phyloP scores from a whole-genome alignment of 305 asterid species.

The Euphrasia arctica region DNA sequence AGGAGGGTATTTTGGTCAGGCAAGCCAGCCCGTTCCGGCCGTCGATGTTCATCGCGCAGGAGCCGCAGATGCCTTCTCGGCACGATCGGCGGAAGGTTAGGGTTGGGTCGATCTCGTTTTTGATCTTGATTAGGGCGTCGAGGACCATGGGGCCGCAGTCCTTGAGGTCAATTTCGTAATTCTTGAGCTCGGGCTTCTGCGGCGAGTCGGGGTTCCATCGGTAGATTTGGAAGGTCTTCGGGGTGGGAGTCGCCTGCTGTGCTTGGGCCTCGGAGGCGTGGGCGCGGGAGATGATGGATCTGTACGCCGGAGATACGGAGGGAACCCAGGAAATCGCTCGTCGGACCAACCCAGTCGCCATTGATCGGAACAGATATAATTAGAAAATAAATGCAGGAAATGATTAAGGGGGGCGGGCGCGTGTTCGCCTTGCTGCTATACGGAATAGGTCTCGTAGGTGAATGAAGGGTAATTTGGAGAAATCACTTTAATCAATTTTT shows the following conservation, averaged over 20 bases:
- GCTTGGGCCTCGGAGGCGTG: constrained; percentile 67
- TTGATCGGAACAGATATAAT: constrained; percentile 19
- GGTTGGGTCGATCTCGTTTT: constrained; percentile 83
- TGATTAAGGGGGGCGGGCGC: constrained; percentile 20
- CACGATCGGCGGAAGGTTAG: constrained; percentile 90
- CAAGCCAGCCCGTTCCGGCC: constrained; percentile 88
- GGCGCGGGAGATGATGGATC: constrained; percentile 31
- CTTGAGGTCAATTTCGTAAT: constrained; percentile 61
- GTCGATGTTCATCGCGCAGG: constrained; percentile 95
- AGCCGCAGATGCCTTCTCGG: constrained; percentile 96
- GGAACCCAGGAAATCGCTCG: constrained; percentile 44
- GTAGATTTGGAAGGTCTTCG: constrained; percentile 90
- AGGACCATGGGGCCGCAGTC: constrained; percentile 92
- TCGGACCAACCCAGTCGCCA: constrained; percentile 46
- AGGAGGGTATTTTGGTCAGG: constrained; percentile 60
- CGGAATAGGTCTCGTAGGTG: constrained; percentile 18
- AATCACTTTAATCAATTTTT: not conserved
- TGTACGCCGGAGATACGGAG: constrained; percentile 34
- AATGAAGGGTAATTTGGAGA: not conserved
- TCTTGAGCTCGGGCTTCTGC: constrained; percentile 43
- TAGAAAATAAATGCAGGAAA: not conserved
- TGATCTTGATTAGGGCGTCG: constrained; percentile 88
- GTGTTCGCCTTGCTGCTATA: constrained; percentile 17
- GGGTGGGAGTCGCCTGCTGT: constrained; percentile 35
- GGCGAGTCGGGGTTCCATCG: constrained; percentile 67